Conservation (phyloP, 192 early-diverging fungal genomes). For the Diversispora eburnea region DNA sequence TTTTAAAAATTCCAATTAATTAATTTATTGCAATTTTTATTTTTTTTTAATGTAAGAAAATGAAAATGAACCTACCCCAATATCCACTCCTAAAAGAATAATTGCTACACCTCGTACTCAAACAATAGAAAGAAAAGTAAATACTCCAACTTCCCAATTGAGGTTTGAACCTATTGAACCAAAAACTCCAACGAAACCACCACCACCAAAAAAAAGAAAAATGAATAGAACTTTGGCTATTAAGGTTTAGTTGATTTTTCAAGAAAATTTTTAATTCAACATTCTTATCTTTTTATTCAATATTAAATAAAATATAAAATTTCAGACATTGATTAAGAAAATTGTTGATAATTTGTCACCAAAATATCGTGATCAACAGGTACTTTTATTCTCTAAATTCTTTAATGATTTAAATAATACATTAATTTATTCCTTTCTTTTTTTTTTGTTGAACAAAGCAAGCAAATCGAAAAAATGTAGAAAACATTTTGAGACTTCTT, state of each 20-base stretch:
- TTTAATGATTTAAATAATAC: not conserved
- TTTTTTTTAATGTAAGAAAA: not conserved
- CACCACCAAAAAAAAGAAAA: not conserved
- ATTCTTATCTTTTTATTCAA: not conserved
- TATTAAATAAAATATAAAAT: not conserved
- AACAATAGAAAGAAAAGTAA: too few species aligned
- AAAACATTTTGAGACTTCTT: constrained; percentile 5
- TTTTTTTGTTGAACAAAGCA: not conserved
- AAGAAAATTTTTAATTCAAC: not conserved
- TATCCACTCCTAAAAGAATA: not conserved
- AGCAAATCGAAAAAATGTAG: constrained; percentile 20
- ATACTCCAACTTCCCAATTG: not conserved
- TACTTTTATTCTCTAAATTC: not conserved
- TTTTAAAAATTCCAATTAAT: not conserved
- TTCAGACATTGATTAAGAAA: constrained; percentile 11
- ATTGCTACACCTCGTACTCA: not conserved
- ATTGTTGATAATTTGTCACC: not conserved
- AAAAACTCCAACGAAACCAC: not conserved
- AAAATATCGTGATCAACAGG: constrained; percentile 22
- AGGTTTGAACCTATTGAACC: not conserved
- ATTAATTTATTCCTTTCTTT: not conserved
- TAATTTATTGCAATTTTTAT: not conserved
- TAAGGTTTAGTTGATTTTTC: not conserved
- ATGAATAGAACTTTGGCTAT: not conserved
- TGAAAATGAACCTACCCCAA: not conserved